A percentile compares a stretch with the other conserved stretches of the same genome.
Conservation (phyloP, 164 flowering plant species). For the Nymphaea thermarum region DNA sequence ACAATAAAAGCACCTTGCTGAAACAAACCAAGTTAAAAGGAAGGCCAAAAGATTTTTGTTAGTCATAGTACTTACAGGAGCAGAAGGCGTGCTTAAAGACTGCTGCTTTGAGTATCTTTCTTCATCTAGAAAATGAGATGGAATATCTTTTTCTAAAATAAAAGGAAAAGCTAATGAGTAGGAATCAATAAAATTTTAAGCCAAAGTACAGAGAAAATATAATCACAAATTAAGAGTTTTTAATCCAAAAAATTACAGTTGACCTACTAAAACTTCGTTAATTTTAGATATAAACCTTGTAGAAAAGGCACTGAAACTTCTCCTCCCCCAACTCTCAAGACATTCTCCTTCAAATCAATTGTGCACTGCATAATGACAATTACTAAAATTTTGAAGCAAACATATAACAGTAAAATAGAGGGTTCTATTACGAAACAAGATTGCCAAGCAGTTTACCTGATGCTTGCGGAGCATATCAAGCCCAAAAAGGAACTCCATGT, state of each 20-base stretch:
- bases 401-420: background rate
- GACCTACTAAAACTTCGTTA: too few species aligned
- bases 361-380: constrained; percentile 50
- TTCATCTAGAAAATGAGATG: constrained; percentile 59
- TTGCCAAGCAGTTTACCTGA: constrained; percentile 42
- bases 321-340: constrained; percentile 93
- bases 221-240: too few species aligned
- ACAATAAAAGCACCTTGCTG: too few species aligned
- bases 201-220: too few species aligned
- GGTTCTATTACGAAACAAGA: background rate
- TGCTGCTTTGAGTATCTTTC: constrained; percentile 57
- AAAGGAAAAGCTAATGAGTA: too few species aligned
- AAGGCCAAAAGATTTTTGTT: too few species aligned
- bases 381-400: constrained; percentile 4
- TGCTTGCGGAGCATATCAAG: constrained; percentile 96
- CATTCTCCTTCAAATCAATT: constrained; percentile 90
- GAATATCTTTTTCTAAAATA: constrained; percentile 82
- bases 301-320: constrained; percentile 93
- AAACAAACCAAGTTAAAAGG: too few species aligned
- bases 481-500: constrained; percentile 98
- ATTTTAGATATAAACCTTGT: constrained; percentile 39
- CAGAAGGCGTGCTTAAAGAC: constrained; percentile 41
- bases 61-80: constrained; percentile 35
- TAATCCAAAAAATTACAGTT: too few species aligned
- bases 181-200: too few species aligned